These are phyloP conservation scores for Podaxis sp. DNA, from an alignment of 768 basidiomycete genomes.

Conservation along the genomic window DNA sequence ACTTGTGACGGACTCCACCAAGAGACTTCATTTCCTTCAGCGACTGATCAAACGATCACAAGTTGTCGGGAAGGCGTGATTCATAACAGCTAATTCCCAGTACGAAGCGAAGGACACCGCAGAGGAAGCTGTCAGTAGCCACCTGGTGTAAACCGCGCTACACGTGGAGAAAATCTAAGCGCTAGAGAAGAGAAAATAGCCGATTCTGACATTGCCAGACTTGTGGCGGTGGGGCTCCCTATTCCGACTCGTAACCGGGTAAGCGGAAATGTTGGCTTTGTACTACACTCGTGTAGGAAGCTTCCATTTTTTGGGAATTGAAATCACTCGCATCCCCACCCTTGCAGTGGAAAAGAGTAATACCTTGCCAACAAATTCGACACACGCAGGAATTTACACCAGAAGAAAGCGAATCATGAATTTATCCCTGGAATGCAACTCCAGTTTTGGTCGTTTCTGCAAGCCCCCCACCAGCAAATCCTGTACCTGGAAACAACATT, in stretches of 20 bases:
- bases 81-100: neutral
- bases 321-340: neutral
- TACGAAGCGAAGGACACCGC: neutral
- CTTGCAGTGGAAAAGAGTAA: neutral
- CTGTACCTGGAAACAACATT: conserved; percentile 57
- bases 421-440: conserved; percentile 79
- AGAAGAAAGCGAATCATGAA: neutral
- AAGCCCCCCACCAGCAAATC: conserved; percentile 91
- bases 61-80: neutral
- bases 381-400: neutral
- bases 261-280: no score
- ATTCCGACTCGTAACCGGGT: no score
- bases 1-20: neutral
- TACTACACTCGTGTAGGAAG: no score
- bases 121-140: neutral
- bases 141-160: neutral
- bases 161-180: neutral
- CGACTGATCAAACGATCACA: neutral
- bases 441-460: conserved; percentile 83
- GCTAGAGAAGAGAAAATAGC: neutral
- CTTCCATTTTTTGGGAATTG: no score
- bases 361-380: neutral
- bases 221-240: no score
- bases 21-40: neutral
- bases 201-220: no score